Evolutionary conservation across 1,284 basidiomycete genomes (phyloP), one percentile per base, ranked within the genome.

Genomic region (Pholiota adiposa): DNA sequence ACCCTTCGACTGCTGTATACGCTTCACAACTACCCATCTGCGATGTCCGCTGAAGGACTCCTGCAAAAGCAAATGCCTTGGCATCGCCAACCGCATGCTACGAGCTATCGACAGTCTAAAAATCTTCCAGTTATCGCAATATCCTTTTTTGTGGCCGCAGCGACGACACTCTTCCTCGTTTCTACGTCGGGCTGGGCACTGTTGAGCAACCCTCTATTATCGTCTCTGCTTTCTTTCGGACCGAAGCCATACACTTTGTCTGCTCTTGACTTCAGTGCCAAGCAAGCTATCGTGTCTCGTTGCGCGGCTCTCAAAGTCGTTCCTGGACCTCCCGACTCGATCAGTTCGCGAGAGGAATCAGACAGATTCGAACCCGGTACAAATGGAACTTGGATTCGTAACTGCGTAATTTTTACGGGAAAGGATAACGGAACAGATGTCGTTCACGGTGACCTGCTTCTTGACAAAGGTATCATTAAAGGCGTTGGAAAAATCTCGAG

Each of bases 391-490:
- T 77, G 89, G 66, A 88, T 96, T 65, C 81, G 82, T 70, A 94
- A 96, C 71, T 92, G 86, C 1, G 87, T 85, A 0, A 81, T 97
- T 18, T 93, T 93, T 82, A 94, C 91, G 0, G 93, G 93, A 18
- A 83, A 82, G 48, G 73, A 86, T 34, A 83, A 87, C 53, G 88
- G 87, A 4, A 83, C 81, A 18, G 85, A 90, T 65, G 75, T 91
- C 36, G 71, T 92, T 18, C 74, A 81, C 27, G 89, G 86, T 4
- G 86, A 88, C 65, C 70, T 89, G 46, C 73, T 86, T 23, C 72
- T 90, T 43, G 82, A 87, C 65, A 79, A 81, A 43, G 88, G 87
- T 6, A 74, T 89, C 23, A 73, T 90, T 55, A 83, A 79, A 67
- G 78, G 75, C 1, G 73, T 88, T 53, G 87, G 86, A n/a, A 76